Base-by-base conservation (phyloP, 345 rosid genomes). In the Heritiera fomes region DNA sequence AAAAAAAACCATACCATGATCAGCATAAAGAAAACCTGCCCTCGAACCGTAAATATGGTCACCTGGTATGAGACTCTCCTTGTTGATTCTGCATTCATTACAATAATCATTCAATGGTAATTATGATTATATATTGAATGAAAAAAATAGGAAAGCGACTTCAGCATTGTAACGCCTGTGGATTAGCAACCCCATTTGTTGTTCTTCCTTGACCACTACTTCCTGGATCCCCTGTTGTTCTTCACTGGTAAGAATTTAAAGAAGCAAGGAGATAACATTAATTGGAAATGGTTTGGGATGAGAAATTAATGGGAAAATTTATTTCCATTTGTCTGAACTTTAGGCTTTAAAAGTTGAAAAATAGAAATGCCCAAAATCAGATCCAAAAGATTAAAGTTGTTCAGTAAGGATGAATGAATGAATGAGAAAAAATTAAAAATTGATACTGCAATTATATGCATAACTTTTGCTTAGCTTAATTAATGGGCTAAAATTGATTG, bases 21-120 rank as follows among this genome's bases (percentile, higher is more conserved):
- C 95, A 23, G 97, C 94, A 62, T 94, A 91, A 56, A 92, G 78
- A 79, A 91, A 88, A 75, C 97, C 97, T 78, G 90, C 79, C 79
- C 94, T 92, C 97, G 94, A 92, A 2, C 94, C 89, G 77, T 91
- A 94, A 47, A 92, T 86, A 81, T 92, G 94, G 89, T 92, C 95
- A 49, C 96, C 97, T 32, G 97, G 91, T 77, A 88, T 90, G 80
- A 94, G 84, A 84, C 82, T 80, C 38, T 83, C 86, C 83, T 78
- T 86, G 20, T 46, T 14, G 11, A 91, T 86, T 82, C 95, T 94
- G 84, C 34, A 20, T 20, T 45, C 12, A 70, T 14, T 45, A 28
- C 30, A 70, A 1, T 20, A 20, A 28, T 61, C 65, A 10, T 60
- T n/a, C 34, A 61, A 23, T 5, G 14, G 12, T 9, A 60, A 9